Percentiles rank a stretch among this genome's conserved stretches.
These are phyloP conservation scores for Tetraselmis striata DNA, from an alignment of 139 green algal genomes.

Conservation along the genomic window DNA sequence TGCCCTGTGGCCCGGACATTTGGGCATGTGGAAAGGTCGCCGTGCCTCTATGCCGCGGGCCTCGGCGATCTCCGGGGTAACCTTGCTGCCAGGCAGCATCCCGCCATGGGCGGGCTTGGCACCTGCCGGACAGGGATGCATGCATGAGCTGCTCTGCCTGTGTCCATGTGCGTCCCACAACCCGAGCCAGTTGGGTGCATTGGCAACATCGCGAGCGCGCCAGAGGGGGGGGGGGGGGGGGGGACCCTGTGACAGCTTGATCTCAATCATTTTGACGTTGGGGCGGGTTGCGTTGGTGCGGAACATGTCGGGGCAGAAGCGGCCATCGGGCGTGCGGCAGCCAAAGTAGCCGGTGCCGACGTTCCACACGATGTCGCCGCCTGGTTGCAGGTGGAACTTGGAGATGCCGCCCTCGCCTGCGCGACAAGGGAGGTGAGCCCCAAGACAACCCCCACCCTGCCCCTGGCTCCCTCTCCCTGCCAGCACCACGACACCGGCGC, in stretches of 20 bases:
- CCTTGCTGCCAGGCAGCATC: slow-evolving; percentile 10
- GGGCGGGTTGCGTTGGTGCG: not conserved
- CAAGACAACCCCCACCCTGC: too few relatives aligned
- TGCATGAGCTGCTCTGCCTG: too few relatives aligned
- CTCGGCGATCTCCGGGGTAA: slow-evolving; percentile 12
- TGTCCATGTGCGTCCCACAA: too few relatives aligned
- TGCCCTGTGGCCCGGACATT: too few relatives aligned
- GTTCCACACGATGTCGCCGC: slow-evolving; percentile 18
- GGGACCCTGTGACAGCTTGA: slow-evolving; percentile 12
- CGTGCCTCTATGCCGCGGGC: slow-evolving; percentile 2
- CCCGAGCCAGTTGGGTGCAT: too few relatives aligned
- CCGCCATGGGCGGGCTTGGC: slow-evolving; percentile 19
- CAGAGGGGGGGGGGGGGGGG: not conserved
- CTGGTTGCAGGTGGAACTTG: slow-evolving; percentile 8
- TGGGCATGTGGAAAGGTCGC: too few relatives aligned
- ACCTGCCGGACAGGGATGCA: too few relatives aligned
- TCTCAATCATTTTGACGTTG: slow-evolving; percentile 20
- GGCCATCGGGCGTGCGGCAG: slow-evolving; percentile 9
- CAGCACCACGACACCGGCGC: too few relatives aligned
- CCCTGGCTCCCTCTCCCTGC: too few relatives aligned
- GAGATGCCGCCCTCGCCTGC: slow-evolving; percentile 10
- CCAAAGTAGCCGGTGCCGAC: slow-evolving; percentile 20
- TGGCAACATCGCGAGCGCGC: too few relatives aligned
- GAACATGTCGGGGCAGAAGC: slow-evolving; percentile 9
- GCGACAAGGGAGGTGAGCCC: too few relatives aligned